Conservation (phyloP, 305 asterid species). For the Nicotiana rustica region DNA sequence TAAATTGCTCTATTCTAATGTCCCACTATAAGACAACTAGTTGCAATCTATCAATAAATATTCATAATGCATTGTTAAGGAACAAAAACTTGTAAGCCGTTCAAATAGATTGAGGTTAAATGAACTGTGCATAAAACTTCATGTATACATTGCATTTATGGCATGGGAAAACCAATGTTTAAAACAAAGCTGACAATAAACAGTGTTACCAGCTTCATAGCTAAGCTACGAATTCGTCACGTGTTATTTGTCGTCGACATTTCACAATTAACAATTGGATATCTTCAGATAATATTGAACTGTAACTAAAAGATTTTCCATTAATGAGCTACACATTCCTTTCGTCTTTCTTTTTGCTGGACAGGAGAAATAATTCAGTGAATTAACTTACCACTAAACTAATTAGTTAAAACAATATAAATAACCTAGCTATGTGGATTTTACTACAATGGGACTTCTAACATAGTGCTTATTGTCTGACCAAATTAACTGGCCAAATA, state of each 20-base stretch:
- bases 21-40: no score
- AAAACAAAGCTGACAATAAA: not conserved
- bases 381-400: not conserved
- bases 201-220: not conserved
- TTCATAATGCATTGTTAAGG: not conserved
- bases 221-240: not conserved
- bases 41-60: not conserved
- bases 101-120: not conserved
- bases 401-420: not conserved
- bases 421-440: not conserved
- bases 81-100: not conserved
- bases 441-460: slow-evolving; percentile 52
- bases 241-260: slow-evolving; percentile 6
- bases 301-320: not conserved
- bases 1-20: no score
- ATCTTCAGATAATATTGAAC: not conserved
- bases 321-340: not conserved
- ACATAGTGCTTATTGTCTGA: slow-evolving; percentile 50
- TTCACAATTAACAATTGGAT: not conserved
- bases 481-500: slow-evolving; percentile 57
- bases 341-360: not conserved
- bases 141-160: not conserved
- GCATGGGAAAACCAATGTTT: not conserved
- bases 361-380: not conserved
- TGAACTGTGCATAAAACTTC: not conserved